phyloP scores from a whole-genome alignment of 208 protist genomes.

The Endotrypanum monterogeii region DNA sequence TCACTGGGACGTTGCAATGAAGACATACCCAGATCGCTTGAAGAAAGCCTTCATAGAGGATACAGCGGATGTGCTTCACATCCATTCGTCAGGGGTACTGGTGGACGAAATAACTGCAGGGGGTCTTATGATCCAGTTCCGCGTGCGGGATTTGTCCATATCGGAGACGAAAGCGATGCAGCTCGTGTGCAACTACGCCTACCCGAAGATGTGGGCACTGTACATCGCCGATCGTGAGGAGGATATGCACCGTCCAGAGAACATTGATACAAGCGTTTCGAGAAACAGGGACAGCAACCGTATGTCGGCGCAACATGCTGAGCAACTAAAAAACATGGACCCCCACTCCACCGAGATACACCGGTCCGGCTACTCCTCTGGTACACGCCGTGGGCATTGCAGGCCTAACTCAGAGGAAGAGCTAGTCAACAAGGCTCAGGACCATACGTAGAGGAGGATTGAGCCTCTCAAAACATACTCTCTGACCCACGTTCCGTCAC shows the following conservation, averaged over 20 bases:
- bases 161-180: conserved; percentile 18
- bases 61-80: conserved; percentile 43
- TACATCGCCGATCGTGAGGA: conserved; percentile 35
- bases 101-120: conserved; percentile 36
- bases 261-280: background rate
- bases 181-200: conserved; percentile 42
- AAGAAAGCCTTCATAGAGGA: conserved; percentile 39
- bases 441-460: background rate
- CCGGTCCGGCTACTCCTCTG: conserved; percentile 53
- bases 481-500: background rate
- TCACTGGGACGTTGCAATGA: conserved; percentile 46
- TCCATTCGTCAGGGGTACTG: conserved; percentile 15
- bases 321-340: conserved; percentile 42
- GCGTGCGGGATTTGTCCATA: conserved; percentile 29
- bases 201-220: conserved; percentile 56
- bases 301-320: conserved; percentile 17
- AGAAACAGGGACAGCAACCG: conserved; percentile 8
- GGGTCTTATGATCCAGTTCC: conserved; percentile 49
- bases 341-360: conserved; percentile 52
- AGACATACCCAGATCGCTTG: conserved; percentile 23
- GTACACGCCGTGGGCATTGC: conserved; percentile 55
- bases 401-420: conserved; percentile 48
- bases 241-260: background rate
- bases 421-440: conserved; percentile 19
- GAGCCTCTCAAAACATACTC: background rate